phyloP scores from a whole-genome alignment of 148 eudicot species.

The Rhododendron kiyosumense region DNA sequence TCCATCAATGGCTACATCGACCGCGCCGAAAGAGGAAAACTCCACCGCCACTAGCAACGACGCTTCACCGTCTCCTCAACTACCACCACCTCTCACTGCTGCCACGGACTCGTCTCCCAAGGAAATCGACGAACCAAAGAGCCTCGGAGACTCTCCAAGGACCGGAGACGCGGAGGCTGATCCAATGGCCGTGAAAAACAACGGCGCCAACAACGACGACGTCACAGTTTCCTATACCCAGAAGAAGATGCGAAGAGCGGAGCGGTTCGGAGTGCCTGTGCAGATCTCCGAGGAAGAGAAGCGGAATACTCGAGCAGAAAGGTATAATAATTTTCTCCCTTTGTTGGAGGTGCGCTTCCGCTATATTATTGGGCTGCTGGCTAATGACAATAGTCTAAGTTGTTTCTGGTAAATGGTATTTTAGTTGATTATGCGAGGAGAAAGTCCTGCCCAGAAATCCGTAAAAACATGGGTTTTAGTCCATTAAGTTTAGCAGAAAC shows the following conservation, averaged over 20 bases:
- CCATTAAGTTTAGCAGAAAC: no score
- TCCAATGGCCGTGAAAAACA: slow-evolving; percentile 9
- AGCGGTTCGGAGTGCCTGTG: slow-evolving; percentile 77
- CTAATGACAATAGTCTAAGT: not conserved
- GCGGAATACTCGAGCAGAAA: slow-evolving; percentile 78
- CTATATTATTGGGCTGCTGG: no score
- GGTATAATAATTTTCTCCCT: slow-evolving; percentile 29
- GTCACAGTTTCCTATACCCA: slow-evolving; percentile 30
- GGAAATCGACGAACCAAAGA: slow-evolving; percentile 19
- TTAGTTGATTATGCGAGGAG: no score
- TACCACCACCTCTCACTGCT: not conserved
- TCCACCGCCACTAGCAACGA: slow-evolving; percentile 10
- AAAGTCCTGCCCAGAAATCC: no score
- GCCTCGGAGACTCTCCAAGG: not conserved
- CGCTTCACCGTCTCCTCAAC: not conserved
- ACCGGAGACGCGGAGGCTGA: not conserved
- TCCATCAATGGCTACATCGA: slow-evolving; percentile 26
- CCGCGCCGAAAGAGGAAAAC: slow-evolving; percentile 20
- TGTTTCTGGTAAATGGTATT: no score
- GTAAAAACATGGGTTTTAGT: no score
- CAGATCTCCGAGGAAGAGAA: slow-evolving; percentile 69
- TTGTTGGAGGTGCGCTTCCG: no score
- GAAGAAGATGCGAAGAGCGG: slow-evolving; percentile 80
- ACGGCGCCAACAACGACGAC: not conserved
- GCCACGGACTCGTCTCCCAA: slow-evolving; percentile 1